Evolutionary conservation across 352 stramenopile species (phyloP), one percentile per base, ranked within the genome.

Genomic region (Pythium phragmitis): DNA sequence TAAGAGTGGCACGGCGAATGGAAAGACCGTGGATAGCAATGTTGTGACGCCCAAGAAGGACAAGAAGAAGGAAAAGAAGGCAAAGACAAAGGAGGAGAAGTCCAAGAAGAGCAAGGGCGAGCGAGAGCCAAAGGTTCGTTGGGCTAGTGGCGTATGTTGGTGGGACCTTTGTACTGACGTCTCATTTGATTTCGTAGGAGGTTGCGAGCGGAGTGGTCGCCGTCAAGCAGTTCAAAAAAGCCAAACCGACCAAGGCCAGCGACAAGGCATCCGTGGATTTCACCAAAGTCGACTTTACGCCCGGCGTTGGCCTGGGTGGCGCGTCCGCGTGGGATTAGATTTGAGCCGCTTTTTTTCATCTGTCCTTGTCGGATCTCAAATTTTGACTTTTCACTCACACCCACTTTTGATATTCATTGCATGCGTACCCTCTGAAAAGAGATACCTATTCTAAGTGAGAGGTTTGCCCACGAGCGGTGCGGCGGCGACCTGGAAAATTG

Each of bases 181-280:
- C 36, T 55, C 54, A 43, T 28, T 46, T 26, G 28, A 2, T 57
- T 51, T 41, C 58, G 37, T 47, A 86, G 80, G 80, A 88, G 42
- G 73, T 83, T 28, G 82, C 79, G 4, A 94, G 85, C 55, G 85
- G 85, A 17, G 85, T 92, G 17, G 61, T 94, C 47, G 79, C 81
- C 30, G 74, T 91, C 16, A 91, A 92, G 68, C 76, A 92, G 53
- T 82, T 92, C 54, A 94, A 89, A 60, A 93, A 89, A 57, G 13
- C 69, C 8, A 87, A 80, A 56, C 78, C 81, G 59, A 37, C 26
- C 49, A 86, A 81, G 51, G 67, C 36, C 4, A 42, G 43, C 6
- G 55, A 70, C 19, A 46, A 42, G 14, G 47, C 57, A 4, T 14
- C 57, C n/a, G 68, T 94, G 14, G 79, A 92, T 52, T 62, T 92